phyloP scores from a whole-genome alignment of 192 early-diverging fungal genomes.

The Mortierella claussenii region DNA sequence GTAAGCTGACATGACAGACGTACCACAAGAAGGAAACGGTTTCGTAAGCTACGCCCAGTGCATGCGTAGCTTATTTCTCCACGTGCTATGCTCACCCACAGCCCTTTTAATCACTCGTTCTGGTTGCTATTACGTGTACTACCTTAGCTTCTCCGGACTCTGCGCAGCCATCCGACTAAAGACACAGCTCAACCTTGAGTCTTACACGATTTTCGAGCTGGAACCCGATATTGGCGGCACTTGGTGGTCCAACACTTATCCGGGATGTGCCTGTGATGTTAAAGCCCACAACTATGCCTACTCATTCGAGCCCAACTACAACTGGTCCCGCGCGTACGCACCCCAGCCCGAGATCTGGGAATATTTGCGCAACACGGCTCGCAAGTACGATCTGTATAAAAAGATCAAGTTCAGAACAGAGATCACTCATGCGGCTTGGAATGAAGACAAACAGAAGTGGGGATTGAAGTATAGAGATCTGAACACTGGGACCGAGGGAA shows the following conservation, averaged over 20 bases:
- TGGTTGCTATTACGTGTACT: background rate
- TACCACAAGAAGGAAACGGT: background rate
- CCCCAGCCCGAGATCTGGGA: slow-evolving; percentile 55
- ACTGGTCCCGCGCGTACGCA: slow-evolving; percentile 51
- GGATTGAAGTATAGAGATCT: slow-evolving; percentile 9
- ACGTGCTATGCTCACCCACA: background rate
- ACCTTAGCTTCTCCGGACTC: slow-evolving; percentile 56
- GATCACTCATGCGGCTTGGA: slow-evolving; percentile 45
- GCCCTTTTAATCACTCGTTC: background rate
- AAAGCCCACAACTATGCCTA: slow-evolving; percentile 53
- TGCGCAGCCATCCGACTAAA: slow-evolving; percentile 61
- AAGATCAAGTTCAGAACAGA: slow-evolving; percentile 55
- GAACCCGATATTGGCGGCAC: slow-evolving; percentile 62
- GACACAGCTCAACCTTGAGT: slow-evolving; percentile 55
- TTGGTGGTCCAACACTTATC: slow-evolving; percentile 60
- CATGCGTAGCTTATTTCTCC: background rate
- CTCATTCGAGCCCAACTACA: slow-evolving; percentile 55
- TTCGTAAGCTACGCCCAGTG: too few relatives aligned
- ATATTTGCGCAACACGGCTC: slow-evolving; percentile 45
- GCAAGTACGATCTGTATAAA: slow-evolving; percentile 50
- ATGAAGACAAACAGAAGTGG: slow-evolving; percentile 51
- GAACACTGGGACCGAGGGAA: slow-evolving; percentile 12
- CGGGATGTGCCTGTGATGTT: slow-evolving; percentile 58
- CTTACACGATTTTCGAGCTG: slow-evolving; percentile 57
- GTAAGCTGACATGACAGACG: slow-evolving; percentile 16